Evolutionary conservation across 192 early-diverging fungal species (phyloP).

Genomic region (Gaertneriomyces semiglobifer): DNA sequence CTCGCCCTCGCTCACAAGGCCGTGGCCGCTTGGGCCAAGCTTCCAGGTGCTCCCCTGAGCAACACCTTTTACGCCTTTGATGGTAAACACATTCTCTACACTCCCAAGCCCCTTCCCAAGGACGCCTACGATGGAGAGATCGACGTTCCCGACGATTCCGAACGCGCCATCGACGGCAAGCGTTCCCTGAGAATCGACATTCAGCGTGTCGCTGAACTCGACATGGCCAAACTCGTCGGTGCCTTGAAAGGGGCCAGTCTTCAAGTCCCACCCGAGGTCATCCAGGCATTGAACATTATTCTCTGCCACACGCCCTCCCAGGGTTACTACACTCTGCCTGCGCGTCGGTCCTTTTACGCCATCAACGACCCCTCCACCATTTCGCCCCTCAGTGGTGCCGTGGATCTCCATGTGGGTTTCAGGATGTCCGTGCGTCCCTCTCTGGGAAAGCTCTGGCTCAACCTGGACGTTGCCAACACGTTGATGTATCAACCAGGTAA

Average conservation of each 20-base stretch:
- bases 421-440: conserved; percentile 2
- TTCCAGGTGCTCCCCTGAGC: no score
- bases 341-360: conserved; percentile 15
- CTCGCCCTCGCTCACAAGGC: no score
- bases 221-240: conserved; percentile 7
- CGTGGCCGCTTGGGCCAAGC: no score
- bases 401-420: conserved; percentile 1
- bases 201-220: conserved; percentile 4
- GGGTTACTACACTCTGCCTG: background rate
- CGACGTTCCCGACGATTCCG: no score
- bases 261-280: conserved; percentile 7
- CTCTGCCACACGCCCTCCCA: conserved; percentile 7
- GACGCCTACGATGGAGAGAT: no score
- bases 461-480: conserved; percentile 3
- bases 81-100: no score
- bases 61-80: no score
- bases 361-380: conserved; percentile 12
- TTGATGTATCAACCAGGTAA: conserved; percentile 9
- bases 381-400: background rate
- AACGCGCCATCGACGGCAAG: no score
- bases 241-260: conserved; percentile 3
- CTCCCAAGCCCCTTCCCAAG: no score
- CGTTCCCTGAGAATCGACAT: no score
- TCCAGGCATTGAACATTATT: conserved; percentile 10
- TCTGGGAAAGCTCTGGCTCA: background rate